Percentiles rank a stretch among this genome's conserved stretches.
Conservation (phyloP, 257 asterid species). For the Prunella vulgaris region DNA sequence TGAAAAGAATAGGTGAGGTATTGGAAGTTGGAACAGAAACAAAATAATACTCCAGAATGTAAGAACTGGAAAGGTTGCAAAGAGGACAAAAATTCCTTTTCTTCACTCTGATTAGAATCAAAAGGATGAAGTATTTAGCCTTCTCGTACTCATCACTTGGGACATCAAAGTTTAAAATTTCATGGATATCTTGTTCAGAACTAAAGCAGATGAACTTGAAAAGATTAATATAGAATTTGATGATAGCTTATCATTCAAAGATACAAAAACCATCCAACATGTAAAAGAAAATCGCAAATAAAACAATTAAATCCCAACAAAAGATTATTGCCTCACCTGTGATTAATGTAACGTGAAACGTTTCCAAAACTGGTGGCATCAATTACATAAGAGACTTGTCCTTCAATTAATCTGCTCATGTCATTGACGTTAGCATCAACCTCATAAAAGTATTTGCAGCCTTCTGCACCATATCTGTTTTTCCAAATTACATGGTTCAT, state of each 20-base stretch:
- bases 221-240: background rate
- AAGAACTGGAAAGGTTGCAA: no score
- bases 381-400: constrained; percentile 62
- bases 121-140: background rate
- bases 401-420: constrained; percentile 84
- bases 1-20: no score
- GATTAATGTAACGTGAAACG: constrained; percentile 94
- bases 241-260: background rate
- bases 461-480: constrained; percentile 59
- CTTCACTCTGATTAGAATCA: background rate
- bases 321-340: constrained; percentile 46
- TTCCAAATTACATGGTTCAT: constrained; percentile 13
- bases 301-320: background rate
- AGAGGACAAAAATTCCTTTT: background rate
- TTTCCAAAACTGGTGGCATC: constrained; percentile 89
- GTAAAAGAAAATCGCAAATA: background rate
- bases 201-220: background rate
- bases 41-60: no score
- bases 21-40: no score
- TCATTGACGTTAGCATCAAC: constrained; percentile 67
- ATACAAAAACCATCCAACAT: background rate
- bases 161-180: background rate
- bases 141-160: background rate
- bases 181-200: background rate
- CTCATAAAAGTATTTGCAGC: constrained; percentile 64